Percentiles rank a stretch among this genome's conserved stretches.
Evolutionary conservation across 768 basidiomycete species (phyloP).

Genomic region (Mycena olivaceomarginata): DNA sequence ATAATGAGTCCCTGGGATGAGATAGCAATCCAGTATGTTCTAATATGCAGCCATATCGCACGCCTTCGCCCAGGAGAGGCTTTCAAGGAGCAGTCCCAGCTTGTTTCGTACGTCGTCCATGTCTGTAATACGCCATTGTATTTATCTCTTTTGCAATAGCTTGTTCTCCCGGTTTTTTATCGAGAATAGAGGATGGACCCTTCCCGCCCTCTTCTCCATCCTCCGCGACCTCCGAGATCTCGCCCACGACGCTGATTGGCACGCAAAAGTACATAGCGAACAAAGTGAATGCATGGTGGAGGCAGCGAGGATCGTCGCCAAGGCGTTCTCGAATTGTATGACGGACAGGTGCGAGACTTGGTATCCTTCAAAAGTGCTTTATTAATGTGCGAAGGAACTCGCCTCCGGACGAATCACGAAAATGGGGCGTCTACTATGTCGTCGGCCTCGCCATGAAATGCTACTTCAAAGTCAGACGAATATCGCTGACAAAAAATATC

Average conservation of each 20-base stretch:
- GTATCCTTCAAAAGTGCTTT: conserved; percentile 9
- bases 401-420: conserved; percentile 83
- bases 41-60: conserved; percentile 83
- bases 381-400: conserved; percentile 67
- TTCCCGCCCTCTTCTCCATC: conserved; percentile 89
- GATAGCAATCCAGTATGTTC: conserved; percentile 88
- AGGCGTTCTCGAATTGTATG: conserved; percentile 93
- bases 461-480: conserved; percentile 94
- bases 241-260: conserved; percentile 86
- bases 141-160: conserved; percentile 56
- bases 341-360: conserved; percentile 72
- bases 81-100: conserved; percentile 86
- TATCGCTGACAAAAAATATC: conserved; percentile 94
- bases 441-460: conserved; percentile 94
- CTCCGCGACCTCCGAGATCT: conserved; percentile 89
- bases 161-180: conserved; percentile 87
- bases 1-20: conserved; percentile 91
- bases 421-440: conserved; percentile 95
- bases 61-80: conserved; percentile 82
- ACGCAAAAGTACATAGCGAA: conserved; percentile 74
- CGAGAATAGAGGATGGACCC: conserved; percentile 90
- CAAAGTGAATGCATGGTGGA: conserved; percentile 88
- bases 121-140: not conserved
- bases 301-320: conserved; percentile 89
- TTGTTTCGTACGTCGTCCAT: conserved; percentile 79